phyloP scores from a whole-genome alignment of 2,329 filamentous ascomycete genomes.

The Anthostomella pinea region DNA sequence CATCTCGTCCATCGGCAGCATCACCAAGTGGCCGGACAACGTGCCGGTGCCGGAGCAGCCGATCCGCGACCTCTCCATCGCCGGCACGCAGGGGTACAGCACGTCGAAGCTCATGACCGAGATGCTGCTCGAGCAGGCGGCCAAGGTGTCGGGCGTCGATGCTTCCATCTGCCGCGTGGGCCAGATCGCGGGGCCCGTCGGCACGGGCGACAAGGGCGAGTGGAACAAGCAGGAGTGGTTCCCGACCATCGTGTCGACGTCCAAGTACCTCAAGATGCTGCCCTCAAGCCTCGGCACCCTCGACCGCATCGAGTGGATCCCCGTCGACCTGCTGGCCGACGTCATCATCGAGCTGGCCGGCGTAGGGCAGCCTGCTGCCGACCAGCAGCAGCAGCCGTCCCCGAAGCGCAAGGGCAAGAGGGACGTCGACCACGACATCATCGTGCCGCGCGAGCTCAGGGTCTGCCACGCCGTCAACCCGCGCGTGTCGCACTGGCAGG shows the following conservation, averaged over 20 bases:
- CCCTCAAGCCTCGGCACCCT: slow-evolving; percentile 43
- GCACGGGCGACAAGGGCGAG: slow-evolving; percentile 34
- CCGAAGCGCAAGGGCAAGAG: no score
- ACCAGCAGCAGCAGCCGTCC: slow-evolving; percentile 4
- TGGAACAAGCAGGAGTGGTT: slow-evolving; percentile 59
- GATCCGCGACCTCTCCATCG: slow-evolving; percentile 31
- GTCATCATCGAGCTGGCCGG: slow-evolving; percentile 45
- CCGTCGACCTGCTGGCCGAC: slow-evolving; percentile 45
- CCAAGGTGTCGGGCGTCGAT: slow-evolving; percentile 33
- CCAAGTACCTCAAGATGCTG: slow-evolving; percentile 44
- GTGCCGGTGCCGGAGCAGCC: slow-evolving; percentile 36
- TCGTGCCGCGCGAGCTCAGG: slow-evolving; percentile 12
- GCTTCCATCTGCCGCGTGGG: slow-evolving; percentile 42
- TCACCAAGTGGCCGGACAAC: slow-evolving; percentile 31
- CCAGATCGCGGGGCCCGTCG: slow-evolving; percentile 42
- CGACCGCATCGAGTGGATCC: slow-evolving; percentile 51
- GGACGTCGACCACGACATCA: slow-evolving; percentile 12
- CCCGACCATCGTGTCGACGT: slow-evolving; percentile 47
- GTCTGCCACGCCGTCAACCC: slow-evolving; percentile 23
- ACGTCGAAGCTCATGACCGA: slow-evolving; percentile 41
- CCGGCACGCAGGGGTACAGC: slow-evolving; percentile 37
- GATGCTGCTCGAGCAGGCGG: slow-evolving; percentile 39
- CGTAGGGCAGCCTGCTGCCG: slow-evolving; percentile 15
- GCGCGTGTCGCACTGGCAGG: slow-evolving; percentile 20
- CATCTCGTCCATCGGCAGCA: slow-evolving; percentile 40